Conservation (phyloP, 1,284 basidiomycete species). For the Cryptococcus sp. region DNA sequence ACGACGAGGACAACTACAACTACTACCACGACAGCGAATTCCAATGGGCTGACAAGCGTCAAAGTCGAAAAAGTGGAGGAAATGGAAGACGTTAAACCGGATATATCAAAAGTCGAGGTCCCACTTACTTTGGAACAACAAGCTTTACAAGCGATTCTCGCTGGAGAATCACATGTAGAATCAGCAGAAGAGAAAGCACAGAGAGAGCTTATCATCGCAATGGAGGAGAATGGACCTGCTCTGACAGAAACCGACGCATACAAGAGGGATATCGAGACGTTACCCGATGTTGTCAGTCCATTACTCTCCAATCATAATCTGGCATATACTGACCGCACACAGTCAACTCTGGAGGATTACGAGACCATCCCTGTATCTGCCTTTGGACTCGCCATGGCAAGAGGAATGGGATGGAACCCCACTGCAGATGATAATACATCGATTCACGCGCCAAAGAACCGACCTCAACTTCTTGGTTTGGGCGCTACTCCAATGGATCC, state of each 20-base stretch:
- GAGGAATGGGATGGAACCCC: slow-evolving; percentile 87
- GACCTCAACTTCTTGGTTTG: slow-evolving; percentile 80
- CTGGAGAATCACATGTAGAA: slow-evolving; percentile 39
- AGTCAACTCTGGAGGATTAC: slow-evolving; percentile 78
- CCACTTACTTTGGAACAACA: slow-evolving; percentile 38
- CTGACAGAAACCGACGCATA: slow-evolving; percentile 67
- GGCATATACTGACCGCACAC: neutral
- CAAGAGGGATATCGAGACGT: slow-evolving; percentile 68
- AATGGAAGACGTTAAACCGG: neutral
- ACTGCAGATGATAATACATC: slow-evolving; percentile 63
- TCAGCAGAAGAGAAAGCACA: slow-evolving; percentile 42
- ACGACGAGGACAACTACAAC: neutral
- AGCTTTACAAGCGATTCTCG: slow-evolving; percentile 35
- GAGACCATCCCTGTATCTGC: slow-evolving; percentile 83
- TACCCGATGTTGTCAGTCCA: slow-evolving; percentile 58
- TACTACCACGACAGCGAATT: neutral
- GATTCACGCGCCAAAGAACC: slow-evolving; percentile 70
- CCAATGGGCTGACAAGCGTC: neutral
- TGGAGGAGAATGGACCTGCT: slow-evolving; percentile 51
- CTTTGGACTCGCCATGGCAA: slow-evolving; percentile 86
- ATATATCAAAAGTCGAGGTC: slow-evolving; percentile 17
- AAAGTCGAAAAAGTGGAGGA: neutral
- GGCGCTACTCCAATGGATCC: slow-evolving; percentile 66
- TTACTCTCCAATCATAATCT: neutral
- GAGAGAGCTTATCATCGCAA: slow-evolving; percentile 51